Conservation (phyloP, 305 asterid species). For the Lippia alba region DNA sequence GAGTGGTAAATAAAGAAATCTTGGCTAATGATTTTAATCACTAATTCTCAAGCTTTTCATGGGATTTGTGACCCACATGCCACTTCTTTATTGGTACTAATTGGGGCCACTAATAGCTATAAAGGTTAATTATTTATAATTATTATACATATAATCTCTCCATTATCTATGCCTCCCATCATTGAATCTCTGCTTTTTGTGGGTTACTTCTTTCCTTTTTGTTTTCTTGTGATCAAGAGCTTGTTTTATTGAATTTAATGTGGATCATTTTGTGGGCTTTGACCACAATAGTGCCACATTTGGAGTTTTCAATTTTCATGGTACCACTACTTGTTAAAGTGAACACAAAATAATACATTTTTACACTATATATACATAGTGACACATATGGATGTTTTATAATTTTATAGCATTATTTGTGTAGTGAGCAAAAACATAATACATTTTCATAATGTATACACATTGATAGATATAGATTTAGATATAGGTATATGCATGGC, state of each 20-base stretch:
- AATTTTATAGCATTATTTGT: neutral
- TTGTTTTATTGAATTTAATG: constrained; percentile 26
- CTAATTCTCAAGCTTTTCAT: constrained; percentile 39
- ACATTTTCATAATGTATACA: neutral
- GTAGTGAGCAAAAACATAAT: neutral
- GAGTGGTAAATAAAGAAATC: constrained; percentile 23
- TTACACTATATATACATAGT: neutral
- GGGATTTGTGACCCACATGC: constrained; percentile 43
- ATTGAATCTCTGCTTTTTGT: constrained; percentile 12
- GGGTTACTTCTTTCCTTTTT: constrained; percentile 28
- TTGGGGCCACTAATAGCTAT: constrained; percentile 34
- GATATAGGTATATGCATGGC: too few species aligned
- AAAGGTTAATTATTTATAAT: constrained; percentile 8
- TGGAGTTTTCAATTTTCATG: neutral
- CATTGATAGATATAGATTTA: too few species aligned
- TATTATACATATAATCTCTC: neutral
- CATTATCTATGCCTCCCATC: constrained; percentile 27
- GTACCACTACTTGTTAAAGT: neutral
- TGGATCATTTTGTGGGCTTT: constrained; percentile 6
- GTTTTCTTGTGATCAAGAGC: constrained; percentile 33
- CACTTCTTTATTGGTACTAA: constrained; percentile 28
- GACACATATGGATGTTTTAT: neutral
- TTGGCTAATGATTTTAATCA: constrained; percentile 48
- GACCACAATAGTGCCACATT: constrained; percentile 1
- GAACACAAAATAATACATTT: neutral